Evolutionary conservation across 202 grass and related monocot genomes (phyloP), one percentile per base, ranked within the genome.

Genomic region (Zoysia matrella): DNA sequence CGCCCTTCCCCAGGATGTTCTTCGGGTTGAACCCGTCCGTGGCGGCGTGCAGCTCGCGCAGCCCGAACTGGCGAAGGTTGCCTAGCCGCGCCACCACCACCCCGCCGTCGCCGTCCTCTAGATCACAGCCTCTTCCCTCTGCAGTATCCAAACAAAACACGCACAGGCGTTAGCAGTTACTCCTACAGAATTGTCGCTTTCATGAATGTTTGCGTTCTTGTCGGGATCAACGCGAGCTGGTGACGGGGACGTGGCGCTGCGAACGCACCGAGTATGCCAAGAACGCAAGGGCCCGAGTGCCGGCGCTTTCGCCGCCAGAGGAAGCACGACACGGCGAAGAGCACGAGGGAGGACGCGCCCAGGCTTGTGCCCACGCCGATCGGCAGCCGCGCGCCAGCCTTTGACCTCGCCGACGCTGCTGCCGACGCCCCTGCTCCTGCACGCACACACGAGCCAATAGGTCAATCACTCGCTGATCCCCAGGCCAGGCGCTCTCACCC

Each of bases 11-110:
- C 9, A 99, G 60, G 12, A 99, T 78, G 83, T 93, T 92, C 76
- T 52, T 80, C 0, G 80, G 49, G 91, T 56, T 93, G 89, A 99
- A 99, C 85, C 92, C 90, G 74, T 99, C 96, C 46, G 96, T 99
- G 10, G 96, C 96, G 2, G 41, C 40, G 50, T 84, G 87, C 47
- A 99, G 75, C 80, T 99, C 90, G 3, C 89, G 75, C 45, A 99
- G 85, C 42, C 80, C 83, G 79, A 97, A 97, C 73, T 76, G 95
- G 4, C 90, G 86, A n/a, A 95, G 79, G 81, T 94, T 99, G 36
- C 95, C 95, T 10, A 93, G 82, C 41, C 90, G 80, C 36, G 53
- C 72, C 72, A 86, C 83, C 73, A 55, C 87, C 3, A 22, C 53
- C 30, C 60, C 54, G 6, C 80, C 85, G 7, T 43, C 69, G 11